Evolutionary conservation across 2,329 filamentous ascomycete species (phyloP).

Genomic region (Phaeomoniella chlamydospora): DNA sequence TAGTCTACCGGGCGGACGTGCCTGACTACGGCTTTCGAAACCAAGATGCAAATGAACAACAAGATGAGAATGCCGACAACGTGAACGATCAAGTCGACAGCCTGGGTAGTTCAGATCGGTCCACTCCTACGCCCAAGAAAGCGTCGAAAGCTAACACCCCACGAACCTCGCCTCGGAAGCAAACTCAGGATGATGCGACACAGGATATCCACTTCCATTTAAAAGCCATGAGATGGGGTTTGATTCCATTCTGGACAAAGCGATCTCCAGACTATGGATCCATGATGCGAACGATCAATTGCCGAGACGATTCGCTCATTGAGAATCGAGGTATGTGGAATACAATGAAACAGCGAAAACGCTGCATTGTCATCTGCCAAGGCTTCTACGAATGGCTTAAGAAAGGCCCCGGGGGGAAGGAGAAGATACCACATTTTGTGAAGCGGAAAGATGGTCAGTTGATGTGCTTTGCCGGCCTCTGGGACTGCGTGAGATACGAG

Average conservation of each 20-base stretch:
- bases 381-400: conserved; percentile 97
- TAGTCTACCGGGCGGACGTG: conserved; percentile 70
- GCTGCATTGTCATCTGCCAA: conserved; percentile 76
- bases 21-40: conserved; percentile 43
- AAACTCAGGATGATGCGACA: conserved; percentile 12
- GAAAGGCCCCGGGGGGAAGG: conserved; percentile 52
- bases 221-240: conserved; percentile 90
- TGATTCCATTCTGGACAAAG: conserved; percentile 90
- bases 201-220: conserved; percentile 53
- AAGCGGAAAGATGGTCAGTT: conserved; percentile 68
- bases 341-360: conserved; percentile 75
- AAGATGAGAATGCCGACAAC: conserved; percentile 9
- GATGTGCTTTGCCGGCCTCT: conserved; percentile 83
- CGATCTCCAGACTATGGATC: conserved; percentile 62
- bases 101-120: background rate
- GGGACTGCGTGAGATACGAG: conserved; percentile 76
- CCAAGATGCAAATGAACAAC: conserved; percentile 9
- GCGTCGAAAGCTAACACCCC: conserved; percentile 1
- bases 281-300: conserved; percentile 85
- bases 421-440: conserved; percentile 74
- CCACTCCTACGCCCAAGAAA: background rate
- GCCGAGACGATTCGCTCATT: conserved; percentile 71
- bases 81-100: conserved; percentile 2
- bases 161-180: conserved; percentile 4
- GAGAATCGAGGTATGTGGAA: conserved; percentile 76